Percentiles rank a stretch among this genome's conserved stretches.
These are phyloP conservation scores for Zelopaecilomyces penicillatus DNA, from an alignment of 2,329 filamentous ascomycete species.

Conservation along the genomic window DNA sequence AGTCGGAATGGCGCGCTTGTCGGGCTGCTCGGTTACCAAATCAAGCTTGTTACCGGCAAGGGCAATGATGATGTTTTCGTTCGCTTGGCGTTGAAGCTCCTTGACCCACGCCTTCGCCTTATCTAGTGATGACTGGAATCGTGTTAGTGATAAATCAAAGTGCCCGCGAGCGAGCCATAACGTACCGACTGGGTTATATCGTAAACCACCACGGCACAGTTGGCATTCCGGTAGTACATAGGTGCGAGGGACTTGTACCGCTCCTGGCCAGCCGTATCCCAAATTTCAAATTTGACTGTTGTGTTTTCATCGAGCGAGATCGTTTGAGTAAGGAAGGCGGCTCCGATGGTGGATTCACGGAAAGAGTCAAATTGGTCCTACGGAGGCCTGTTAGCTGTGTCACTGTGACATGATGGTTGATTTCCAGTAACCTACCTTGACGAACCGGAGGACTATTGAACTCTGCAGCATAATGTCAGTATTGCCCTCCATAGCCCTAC, in stretches of 20 bases:
- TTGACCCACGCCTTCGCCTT: constrained; percentile 99
- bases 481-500: too few relatives aligned
- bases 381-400: constrained; percentile 10
- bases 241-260: constrained; percentile 97
- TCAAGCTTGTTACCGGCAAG: constrained; percentile 97
- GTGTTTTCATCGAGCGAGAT: constrained; percentile 97
- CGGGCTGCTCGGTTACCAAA: constrained; percentile 85
- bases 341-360: constrained; percentile 95
- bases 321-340: constrained; percentile 97
- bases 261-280: constrained; percentile 97
- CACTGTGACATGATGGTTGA: not conserved
- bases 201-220: constrained; percentile 98
- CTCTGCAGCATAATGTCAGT: constrained; percentile 47
- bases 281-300: constrained; percentile 99
- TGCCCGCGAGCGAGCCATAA: constrained; percentile 9
- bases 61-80: constrained; percentile 99
- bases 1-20: constrained; percentile 85
- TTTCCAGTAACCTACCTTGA: constrained; percentile 61
- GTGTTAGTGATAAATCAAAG: constrained; percentile 10
- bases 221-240: constrained; percentile 99
- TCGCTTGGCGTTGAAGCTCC: constrained; percentile 95
- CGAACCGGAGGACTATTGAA: constrained; percentile 94
- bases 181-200: constrained; percentile 98
- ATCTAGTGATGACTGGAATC: constrained; percentile 75
- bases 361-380: constrained; percentile 98